phyloP scores from a whole-genome alignment of 2,329 filamentous ascomycete species.

The Colletotrichum sp. region DNA sequence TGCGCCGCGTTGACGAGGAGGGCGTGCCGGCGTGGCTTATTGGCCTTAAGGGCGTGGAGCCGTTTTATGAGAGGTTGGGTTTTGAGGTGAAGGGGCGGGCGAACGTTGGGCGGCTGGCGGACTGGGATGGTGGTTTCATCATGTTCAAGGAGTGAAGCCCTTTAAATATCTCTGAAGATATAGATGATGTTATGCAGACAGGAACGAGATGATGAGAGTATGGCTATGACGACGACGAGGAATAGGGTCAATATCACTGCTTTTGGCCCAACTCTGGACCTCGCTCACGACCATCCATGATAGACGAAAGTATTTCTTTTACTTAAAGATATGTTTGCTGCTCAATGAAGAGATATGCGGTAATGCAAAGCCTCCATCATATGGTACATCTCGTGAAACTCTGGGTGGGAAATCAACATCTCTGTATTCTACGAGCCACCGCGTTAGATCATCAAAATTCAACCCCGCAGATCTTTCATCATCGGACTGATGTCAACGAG shows the following conservation, averaged over 20 bases:
- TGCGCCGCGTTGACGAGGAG: constrained; percentile 30
- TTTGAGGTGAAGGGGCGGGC: constrained; percentile 37
- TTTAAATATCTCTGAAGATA: neutral
- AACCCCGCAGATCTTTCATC: neutral
- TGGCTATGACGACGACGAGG: neutral
- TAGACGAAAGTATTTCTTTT: neutral
- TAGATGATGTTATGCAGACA: neutral
- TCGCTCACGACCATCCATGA: neutral
- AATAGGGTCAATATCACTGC: accelerated
- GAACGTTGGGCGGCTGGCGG: constrained; percentile 38
- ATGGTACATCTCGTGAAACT: accelerated
- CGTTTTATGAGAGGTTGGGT: constrained; percentile 36
- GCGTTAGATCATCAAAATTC: accelerated
- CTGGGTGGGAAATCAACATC: accelerated
- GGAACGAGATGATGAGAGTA: neutral
- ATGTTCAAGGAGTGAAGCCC: constrained; percentile 38
- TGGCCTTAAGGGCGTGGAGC: constrained; percentile 33
- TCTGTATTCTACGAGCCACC: neutral
- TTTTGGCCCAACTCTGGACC: neutral
- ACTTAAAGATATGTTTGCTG: neutral
- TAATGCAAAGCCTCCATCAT: neutral
- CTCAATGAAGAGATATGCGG: neutral
- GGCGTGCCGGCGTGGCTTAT: constrained; percentile 36
- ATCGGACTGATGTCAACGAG: neutral
- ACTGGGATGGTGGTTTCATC: constrained; percentile 39